Evolutionary conservation across 495 filamentous ascomycete species (phyloP).

Genomic region (Penicillium herquei): DNA sequence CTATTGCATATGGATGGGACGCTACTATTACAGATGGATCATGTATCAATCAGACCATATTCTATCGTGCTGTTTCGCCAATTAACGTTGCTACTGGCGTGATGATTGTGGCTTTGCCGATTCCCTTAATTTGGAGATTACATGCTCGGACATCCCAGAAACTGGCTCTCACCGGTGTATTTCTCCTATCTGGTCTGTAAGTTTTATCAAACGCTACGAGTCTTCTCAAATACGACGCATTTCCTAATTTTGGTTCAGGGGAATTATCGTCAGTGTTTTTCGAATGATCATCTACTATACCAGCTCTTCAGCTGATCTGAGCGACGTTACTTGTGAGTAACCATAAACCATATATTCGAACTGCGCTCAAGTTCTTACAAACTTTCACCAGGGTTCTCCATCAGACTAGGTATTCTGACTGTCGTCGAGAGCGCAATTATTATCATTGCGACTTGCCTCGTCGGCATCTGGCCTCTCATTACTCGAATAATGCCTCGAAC

Average conservation of each 20-base stretch:
- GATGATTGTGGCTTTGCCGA: conserved; percentile 37
- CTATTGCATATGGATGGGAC: conserved; percentile 31
- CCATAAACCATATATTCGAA: not conserved
- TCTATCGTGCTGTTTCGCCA: conserved; percentile 32
- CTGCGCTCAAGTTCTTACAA: not conserved
- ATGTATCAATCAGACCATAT: conserved; percentile 27
- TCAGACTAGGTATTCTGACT: conserved; percentile 23
- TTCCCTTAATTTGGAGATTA: conserved; percentile 42
- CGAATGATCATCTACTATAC: conserved; percentile 21
- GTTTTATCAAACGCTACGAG: not conserved
- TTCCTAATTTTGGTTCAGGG: not conserved
- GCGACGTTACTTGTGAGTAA: conserved; percentile 22
- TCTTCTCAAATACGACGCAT: not conserved
- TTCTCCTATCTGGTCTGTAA: conserved; percentile 28
- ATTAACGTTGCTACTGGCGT: conserved; percentile 36
- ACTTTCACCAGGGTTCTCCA: conserved; percentile 17
- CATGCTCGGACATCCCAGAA: conserved; percentile 21
- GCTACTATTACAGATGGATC: conserved; percentile 13
- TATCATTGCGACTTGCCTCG: conserved; percentile 26
- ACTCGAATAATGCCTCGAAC: conserved; percentile 6
- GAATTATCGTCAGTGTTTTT: conserved; percentile 22
- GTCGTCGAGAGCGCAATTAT: conserved; percentile 23
- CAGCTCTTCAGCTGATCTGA: not conserved
- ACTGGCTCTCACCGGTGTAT: conserved; percentile 26
- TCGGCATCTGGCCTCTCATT: conserved; percentile 27